Percentiles rank a stretch among this genome's conserved stretches.
These are phyloP conservation scores for Komagataea norvegica DNA, from an alignment of 1,139 yeast species.

Conservation along the genomic window DNA sequence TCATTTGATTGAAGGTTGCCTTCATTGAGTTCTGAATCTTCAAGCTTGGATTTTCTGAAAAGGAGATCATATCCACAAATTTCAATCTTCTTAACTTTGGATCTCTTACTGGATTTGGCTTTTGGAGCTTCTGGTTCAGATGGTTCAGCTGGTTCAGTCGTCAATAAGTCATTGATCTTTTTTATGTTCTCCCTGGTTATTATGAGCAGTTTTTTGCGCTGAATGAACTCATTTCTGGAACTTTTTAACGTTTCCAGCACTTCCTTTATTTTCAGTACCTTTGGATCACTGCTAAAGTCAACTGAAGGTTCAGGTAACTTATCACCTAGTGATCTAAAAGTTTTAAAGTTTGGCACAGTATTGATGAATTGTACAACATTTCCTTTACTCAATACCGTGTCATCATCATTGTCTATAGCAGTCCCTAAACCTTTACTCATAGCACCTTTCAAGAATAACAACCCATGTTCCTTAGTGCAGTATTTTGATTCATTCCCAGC, in stretches of 20 bases:
- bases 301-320: constrained; percentile 35
- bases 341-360: constrained; percentile 30
- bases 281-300: constrained; percentile 28
- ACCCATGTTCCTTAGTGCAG: constrained; percentile 72
- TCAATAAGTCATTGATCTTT: constrained; percentile 27
- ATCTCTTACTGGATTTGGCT: constrained; percentile 11
- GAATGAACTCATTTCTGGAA: constrained; percentile 12
- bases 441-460: constrained; percentile 40
- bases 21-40: constrained; percentile 11
- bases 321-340: constrained; percentile 32
- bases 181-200: constrained; percentile 27
- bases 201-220: constrained; percentile 17
- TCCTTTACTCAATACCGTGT: constrained; percentile 15
- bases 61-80: constrained; percentile 30
- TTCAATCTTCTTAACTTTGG: constrained; percentile 21
- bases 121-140: no score
- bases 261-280: constrained; percentile 19
- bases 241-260: constrained; percentile 19
- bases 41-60: constrained; percentile 22
- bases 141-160: constrained; percentile 6
- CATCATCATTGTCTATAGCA: constrained; percentile 18
- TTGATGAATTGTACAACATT: constrained; percentile 22
- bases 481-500: constrained; percentile 50
- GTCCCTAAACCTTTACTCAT: constrained; percentile 18
- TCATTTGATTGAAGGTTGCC: constrained; percentile 12